Conservation (phyloP, 2,329 filamentous ascomycete genomes). For the Penicillium expansum region DNA sequence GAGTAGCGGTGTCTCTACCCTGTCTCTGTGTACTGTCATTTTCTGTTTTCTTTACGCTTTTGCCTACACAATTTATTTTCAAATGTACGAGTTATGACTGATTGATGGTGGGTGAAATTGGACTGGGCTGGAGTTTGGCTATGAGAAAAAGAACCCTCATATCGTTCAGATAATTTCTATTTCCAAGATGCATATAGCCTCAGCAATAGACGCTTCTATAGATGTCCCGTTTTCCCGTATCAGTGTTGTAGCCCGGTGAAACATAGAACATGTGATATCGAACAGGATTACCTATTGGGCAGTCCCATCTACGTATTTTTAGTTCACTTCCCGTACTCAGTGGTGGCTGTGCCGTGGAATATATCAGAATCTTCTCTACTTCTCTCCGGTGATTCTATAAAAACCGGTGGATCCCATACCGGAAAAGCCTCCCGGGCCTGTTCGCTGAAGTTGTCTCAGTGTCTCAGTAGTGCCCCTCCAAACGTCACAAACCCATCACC, state of each 20-base stretch:
- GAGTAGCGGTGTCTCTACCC: constrained; percentile 18
- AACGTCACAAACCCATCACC: constrained; percentile 1
- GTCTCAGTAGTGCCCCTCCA: not conserved
- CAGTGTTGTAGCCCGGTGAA: not conserved
- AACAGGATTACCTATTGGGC: not conserved
- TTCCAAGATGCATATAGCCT: constrained; percentile 1
- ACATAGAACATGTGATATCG: not conserved
- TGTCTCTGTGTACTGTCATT: not conserved
- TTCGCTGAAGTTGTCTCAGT: not conserved
- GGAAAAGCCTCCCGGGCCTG: constrained; percentile 1
- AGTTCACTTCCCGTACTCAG: not conserved
- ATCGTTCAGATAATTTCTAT: not conserved
- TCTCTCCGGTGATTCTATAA: not conserved
- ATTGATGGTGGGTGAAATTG: not conserved
- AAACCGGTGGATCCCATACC: not conserved
- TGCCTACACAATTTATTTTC: not conserved
- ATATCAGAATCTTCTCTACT: not conserved
- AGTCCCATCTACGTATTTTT: not conserved
- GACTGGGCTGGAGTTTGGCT: constrained; percentile 6
- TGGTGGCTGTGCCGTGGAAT: not conserved
- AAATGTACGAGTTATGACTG: constrained; percentile 14
- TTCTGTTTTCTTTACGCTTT: not conserved
- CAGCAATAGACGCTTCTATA: not conserved
- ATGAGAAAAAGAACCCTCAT: not conserved
- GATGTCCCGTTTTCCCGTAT: not conserved